Percentiles rank a stretch among this genome's conserved stretches.
Evolutionary conservation across 768 basidiomycete genomes (phyloP).

Genomic region (Kwoniella dejecticola): DNA sequence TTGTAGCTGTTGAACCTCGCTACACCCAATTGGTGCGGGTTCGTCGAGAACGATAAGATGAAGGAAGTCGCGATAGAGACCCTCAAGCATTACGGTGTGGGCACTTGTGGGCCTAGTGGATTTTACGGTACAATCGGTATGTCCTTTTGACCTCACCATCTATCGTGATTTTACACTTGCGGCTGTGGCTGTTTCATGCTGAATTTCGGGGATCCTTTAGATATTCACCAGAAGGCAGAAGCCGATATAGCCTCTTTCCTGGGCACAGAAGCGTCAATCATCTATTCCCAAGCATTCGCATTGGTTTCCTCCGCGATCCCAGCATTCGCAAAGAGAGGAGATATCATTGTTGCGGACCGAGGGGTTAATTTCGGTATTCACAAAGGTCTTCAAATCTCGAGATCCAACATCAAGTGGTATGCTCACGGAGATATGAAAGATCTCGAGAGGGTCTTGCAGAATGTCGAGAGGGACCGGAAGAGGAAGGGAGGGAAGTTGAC

Average conservation of each 20-base stretch:
- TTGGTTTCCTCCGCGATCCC: conserved; percentile 93
- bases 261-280: conserved; percentile 81
- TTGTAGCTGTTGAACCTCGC: conserved; percentile 75
- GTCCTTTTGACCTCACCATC: conserved; percentile 42
- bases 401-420: conserved; percentile 89
- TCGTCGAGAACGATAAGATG: conserved; percentile 82
- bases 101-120: conserved; percentile 92
- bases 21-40: conserved; percentile 86
- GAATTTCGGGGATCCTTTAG: conserved; percentile 57
- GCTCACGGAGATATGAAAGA: conserved; percentile 93
- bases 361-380: conserved; percentile 93
- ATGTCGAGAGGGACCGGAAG: conserved; percentile 82
- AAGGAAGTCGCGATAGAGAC: conserved; percentile 83
- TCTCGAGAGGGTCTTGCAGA: conserved; percentile 81
- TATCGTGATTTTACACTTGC: background rate
- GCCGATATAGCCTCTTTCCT: conserved; percentile 86
- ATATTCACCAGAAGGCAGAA: conserved; percentile 88
- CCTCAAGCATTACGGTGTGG: conserved; percentile 84
- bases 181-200: conserved; percentile 6
- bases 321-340: conserved; percentile 95
- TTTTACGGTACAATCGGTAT: conserved; percentile 94
- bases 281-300: conserved; percentile 91
- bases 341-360: conserved; percentile 97
- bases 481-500: conserved; percentile 80
- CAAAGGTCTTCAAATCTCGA: conserved; percentile 90